Evolutionary conservation across 768 basidiomycete species (phyloP).

Genomic region (Leccinum imitatum): DNA sequence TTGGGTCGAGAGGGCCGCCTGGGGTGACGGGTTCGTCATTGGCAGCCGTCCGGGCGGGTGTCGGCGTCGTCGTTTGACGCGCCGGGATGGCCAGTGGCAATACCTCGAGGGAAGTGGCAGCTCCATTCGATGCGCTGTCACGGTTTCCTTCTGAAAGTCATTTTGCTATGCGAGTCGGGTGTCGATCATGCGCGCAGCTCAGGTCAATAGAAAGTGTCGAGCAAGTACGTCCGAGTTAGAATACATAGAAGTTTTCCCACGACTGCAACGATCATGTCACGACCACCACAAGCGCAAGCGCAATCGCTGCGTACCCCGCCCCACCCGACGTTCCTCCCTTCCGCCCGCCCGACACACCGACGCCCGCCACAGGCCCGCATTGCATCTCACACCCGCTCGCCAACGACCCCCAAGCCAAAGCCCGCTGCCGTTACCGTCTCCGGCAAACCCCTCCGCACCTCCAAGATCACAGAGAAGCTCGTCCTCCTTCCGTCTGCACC

Average conservation of each 20-base stretch:
- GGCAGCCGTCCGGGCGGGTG: background rate
- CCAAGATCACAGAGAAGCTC: constrained; percentile 89
- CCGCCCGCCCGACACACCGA: constrained; percentile 22
- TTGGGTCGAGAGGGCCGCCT: too few species aligned
- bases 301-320: constrained; percentile 15
- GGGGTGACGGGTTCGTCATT: background rate
- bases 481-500: constrained; percentile 89
- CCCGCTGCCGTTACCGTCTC: constrained; percentile 17
- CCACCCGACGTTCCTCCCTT: constrained; percentile 23
- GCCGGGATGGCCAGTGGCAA: too few species aligned
- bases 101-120: too few species aligned
- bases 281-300: background rate
- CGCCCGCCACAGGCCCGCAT: constrained; percentile 25
- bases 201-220: too few species aligned
- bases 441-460: constrained; percentile 69
- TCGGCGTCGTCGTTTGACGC: too few species aligned
- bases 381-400: constrained; percentile 15
- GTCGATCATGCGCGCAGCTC: too few species aligned
- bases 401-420: constrained; percentile 18
- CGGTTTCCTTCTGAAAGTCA: too few species aligned
- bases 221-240: too few species aligned
- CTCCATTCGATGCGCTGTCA: too few species aligned
- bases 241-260: too few species aligned
- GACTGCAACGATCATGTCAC: too few species aligned
- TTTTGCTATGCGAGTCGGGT: too few species aligned